phyloP scores from a whole-genome alignment of 164 flowering plant species.

The Macadamia integrifolia region DNA sequence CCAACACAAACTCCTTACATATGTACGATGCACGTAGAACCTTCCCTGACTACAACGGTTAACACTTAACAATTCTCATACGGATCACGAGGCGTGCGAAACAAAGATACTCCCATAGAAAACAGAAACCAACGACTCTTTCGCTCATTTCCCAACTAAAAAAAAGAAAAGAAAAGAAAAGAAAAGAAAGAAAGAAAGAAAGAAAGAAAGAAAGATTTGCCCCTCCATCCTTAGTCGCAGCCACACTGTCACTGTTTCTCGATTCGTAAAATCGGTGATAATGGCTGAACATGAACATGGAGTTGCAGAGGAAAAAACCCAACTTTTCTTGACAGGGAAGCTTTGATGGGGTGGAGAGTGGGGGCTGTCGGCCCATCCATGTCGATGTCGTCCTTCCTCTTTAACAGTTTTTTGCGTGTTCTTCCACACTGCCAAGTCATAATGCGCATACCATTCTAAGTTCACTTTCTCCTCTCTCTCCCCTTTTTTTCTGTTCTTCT shows the following conservation, averaged over 20 bases:
- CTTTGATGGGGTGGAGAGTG: conserved; percentile 20
- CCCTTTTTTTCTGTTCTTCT: neutral
- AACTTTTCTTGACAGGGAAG: conserved; percentile 33
- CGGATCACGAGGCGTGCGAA: too few relatives aligned
- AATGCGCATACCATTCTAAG: neutral
- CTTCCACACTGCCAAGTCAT: conserved; percentile 10
- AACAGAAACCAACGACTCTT: neutral
- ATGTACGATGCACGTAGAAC: too few relatives aligned
- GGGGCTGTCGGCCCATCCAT: conserved; percentile 5
- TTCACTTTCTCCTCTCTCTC: neutral
- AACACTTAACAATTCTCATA: too few relatives aligned
- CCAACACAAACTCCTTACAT: neutral
- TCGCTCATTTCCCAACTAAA: neutral
- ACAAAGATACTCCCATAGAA: neutral
- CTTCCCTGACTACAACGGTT: too few relatives aligned
- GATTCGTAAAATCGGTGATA: conserved; percentile 15
- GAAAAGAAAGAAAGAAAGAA: neutral
- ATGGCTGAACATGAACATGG: conserved; percentile 13
- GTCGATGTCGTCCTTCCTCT: conserved; percentile 24
- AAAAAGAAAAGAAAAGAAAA: neutral
- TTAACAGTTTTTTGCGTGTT: too few relatives aligned
- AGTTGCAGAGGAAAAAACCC: conserved; percentile 14
- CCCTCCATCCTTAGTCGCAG: neutral
- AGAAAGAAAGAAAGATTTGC: neutral
- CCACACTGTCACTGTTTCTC: too few relatives aligned